Conservation (phyloP, 805 yeast species). For the Osmozyma mogii region DNA sequence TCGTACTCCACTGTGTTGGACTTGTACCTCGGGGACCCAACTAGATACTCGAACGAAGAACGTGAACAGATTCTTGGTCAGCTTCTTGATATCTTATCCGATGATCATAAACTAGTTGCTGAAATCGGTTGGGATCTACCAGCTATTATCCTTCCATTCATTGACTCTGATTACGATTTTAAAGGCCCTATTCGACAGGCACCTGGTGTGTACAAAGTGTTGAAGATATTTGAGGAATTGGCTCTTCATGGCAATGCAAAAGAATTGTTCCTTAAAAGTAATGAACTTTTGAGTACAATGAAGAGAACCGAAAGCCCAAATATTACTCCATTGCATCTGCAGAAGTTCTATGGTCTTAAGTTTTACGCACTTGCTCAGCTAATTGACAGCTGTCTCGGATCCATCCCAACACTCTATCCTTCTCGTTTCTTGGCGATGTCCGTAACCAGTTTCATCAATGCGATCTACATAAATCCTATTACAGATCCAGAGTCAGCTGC, state of each 20-base stretch:
- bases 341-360: slow-evolving; percentile 42
- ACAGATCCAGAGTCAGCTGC: slow-evolving; percentile 7
- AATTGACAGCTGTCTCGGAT: slow-evolving; percentile 46
- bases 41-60: slow-evolving; percentile 40
- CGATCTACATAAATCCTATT: slow-evolving; percentile 29
- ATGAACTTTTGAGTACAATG: slow-evolving; percentile 50
- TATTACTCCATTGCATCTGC: slow-evolving; percentile 7
- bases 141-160: slow-evolving; percentile 47
- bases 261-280: slow-evolving; percentile 63
- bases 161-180: slow-evolving; percentile 31
- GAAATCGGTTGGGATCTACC: slow-evolving; percentile 95
- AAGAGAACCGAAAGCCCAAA: slow-evolving; percentile 13
- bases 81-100: slow-evolving; percentile 35
- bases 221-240: slow-evolving; percentile 53
- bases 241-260: slow-evolving; percentile 72
- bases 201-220: slow-evolving; percentile 30
- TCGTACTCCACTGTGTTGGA: slow-evolving; percentile 71
- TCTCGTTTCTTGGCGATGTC: slow-evolving; percentile 72
- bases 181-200: slow-evolving; percentile 23
- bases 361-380: slow-evolving; percentile 64
- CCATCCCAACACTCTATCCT: slow-evolving; percentile 66
- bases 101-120: slow-evolving; percentile 42
- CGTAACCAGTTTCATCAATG: slow-evolving; percentile 48
- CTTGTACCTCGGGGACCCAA: slow-evolving; percentile 43
- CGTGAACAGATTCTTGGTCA: slow-evolving; percentile 40